Evolutionary conservation across 352 stramenopile species (phyloP), one percentile per base, ranked within the genome.

Genomic region (Pythium angustatum): DNA sequence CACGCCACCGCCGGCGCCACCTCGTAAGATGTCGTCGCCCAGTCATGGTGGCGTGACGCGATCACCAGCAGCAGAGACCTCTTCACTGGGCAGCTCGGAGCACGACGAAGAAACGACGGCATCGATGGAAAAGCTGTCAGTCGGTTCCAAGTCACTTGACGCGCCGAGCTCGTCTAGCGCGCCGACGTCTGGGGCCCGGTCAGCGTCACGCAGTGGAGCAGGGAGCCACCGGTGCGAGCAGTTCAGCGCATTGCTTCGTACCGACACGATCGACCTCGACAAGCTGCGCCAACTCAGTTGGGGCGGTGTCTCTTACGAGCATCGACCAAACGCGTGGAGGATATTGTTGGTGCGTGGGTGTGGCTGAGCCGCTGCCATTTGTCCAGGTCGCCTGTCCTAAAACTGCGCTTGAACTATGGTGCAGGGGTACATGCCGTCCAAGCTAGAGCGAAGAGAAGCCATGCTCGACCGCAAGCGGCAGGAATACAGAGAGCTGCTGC

Each of bases 401-500:
- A 53, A 36, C 17, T 49, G 21, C 9, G 14, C n/a, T 12, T 15
- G 44, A 30, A 17, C 5, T 7, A 5, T 50, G 14, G 24, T 36
- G 22, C 47, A 93, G 85, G 78, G 97, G 2, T 99, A 99, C 71
- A 87, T 99, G 70, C 97, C 98, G n/a, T 88, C 94, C 30, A 98
- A 99, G 66, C 78, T 91, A 12, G 89, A 94, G 52, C 87, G 97
- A 11, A 86, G 96, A 52, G 76, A 85, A 45, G 79, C 84, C 19
- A 98, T 97, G 65, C 67, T 99, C 38, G 56, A 91, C 61, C 85
- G 97, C 40, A 99, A 99, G 74, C 85, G 98, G 12, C 73, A 91
- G 57, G 98, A 99, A 76, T 99, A 99, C 71, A 77, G 85, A 33
- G 96, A 99, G 50, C 83, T 97, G 31, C 68, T 98, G 47, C 78